Evolutionary conservation across 176 grass and related monocot species (phyloP).

Genomic region (Poa annua): DNA sequence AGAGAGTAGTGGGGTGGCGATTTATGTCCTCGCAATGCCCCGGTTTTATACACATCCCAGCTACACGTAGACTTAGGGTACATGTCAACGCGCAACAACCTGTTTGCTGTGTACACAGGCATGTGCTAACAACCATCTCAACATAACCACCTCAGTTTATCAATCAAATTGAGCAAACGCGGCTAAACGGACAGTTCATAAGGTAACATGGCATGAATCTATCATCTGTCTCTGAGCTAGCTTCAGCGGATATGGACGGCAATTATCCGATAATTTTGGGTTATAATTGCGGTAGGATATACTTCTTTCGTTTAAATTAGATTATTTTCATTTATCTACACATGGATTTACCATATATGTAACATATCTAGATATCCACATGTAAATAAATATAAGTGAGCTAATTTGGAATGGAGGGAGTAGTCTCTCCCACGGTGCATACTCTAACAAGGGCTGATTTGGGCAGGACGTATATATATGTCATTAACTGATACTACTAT

Average conservation of each 20-base stretch:
- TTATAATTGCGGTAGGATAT: background rate
- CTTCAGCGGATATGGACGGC: background rate
- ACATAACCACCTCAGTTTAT: background rate
- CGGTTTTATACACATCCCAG: slow-evolving; percentile 36
- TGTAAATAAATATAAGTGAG: no score
- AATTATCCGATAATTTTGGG: background rate
- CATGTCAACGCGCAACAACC: slow-evolving; percentile 8
- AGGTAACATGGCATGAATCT: background rate
- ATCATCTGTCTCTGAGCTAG: background rate
- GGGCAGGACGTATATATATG: no score
- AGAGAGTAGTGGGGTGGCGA: background rate
- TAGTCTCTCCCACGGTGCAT: no score
- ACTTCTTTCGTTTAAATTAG: no score
- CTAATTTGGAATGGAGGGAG: no score
- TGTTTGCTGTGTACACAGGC: slow-evolving; percentile 8
- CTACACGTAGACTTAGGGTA: background rate
- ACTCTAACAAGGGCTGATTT: no score
- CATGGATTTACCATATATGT: no score
- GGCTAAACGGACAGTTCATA: background rate
- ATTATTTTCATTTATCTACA: no score
- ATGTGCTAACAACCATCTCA: slow-evolving; percentile 49
- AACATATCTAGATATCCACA: no score
- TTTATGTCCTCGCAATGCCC: background rate
- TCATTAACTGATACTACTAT: no score
- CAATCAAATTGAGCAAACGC: background rate